Evolutionary conservation across 257 asterid species (phyloP), one percentile per base, ranked within the genome.

Genomic region (Echites panduratus): DNA sequence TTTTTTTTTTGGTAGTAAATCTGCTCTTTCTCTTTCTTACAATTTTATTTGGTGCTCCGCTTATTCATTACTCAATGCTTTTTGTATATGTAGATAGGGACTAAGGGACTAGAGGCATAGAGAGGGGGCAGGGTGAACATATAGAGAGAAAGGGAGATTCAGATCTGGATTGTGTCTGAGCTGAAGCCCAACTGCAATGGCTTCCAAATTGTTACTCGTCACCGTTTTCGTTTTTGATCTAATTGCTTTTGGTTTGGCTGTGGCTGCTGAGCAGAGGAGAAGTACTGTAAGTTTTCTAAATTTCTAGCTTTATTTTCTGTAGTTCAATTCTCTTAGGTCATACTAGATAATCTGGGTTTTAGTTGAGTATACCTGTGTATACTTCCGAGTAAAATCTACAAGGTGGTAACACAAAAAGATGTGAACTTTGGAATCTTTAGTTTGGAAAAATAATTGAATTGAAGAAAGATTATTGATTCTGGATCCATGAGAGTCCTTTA

Each of bases 211-310:
- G 53, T 66, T 90, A 29, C 79, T 90, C 68, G 47, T 82, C 41
- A 66, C 69, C 1, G 86, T 89, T 70, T 83, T 90, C 85, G 19
- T 90, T 44, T 62, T 90, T 54, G 96, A 89, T 79, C 88, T 90
- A 66, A 85, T 93, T 75, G 98, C 96, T 71, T 93, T 90, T 73
- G 92, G 90, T 59, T 80, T 93, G 79, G 97, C 98, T 12, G 83
- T 90, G 76, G 97, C 96, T 75, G 97, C 96, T 75, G 98, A 93
- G 87, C 92, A 84, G 79, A 85, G 97, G 75, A 84, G 97, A 70
- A 93, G 97, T 83, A 81, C 81, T 43, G 96, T 89, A 58, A 89
- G 89, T 72, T 68, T 24, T 44, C 27, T 19, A 47, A 20, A 4
- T 17, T 52, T 41, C 12, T 1, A 16, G 38, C 5, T 66, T 2